Conservation (phyloP, 306 rosid species). For the Quercus bicolor region DNA sequence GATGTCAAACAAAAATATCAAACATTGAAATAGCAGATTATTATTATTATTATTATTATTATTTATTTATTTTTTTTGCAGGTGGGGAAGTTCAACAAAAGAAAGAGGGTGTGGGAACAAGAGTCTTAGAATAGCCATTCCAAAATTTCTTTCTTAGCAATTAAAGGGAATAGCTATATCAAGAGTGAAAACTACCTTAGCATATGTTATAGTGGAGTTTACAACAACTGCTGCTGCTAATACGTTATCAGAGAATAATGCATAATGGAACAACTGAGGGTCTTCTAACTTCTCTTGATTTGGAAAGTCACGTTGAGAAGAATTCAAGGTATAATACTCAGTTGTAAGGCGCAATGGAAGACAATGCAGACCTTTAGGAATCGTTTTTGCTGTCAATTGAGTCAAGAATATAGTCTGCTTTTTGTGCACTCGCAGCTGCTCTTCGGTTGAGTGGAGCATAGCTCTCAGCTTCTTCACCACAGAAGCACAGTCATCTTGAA, state of each 20-base stretch:
- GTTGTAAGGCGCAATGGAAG: slow-evolving; percentile 96
- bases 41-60: neutral
- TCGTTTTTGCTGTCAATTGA: slow-evolving; percentile 90
- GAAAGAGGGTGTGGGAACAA: no score
- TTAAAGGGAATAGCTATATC: neutral
- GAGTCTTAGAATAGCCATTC: neutral
- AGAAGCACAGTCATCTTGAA: slow-evolving; percentile 77
- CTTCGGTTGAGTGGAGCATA: slow-evolving; percentile 88
- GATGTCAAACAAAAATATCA: slow-evolving; percentile 19
- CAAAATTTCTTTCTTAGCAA: neutral
- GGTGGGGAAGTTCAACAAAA: neutral
- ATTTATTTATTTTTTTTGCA: neutral
- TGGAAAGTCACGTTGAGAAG: slow-evolving; percentile 69
- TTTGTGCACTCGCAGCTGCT: slow-evolving; percentile 85
- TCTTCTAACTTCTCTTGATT: slow-evolving; percentile 80
- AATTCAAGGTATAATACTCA: slow-evolving; percentile 71
- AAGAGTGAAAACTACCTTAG: slow-evolving; percentile 49
- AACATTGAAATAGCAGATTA: neutral
- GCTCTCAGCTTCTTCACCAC: slow-evolving; percentile 89
- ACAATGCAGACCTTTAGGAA: slow-evolving; percentile 98
- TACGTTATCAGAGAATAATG: slow-evolving; percentile 88
- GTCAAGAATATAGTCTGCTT: slow-evolving; percentile 91
- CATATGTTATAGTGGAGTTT: slow-evolving; percentile 71
- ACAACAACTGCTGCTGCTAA: slow-evolving; percentile 91
- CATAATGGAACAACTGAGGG: slow-evolving; percentile 72